Evolutionary conservation across 164 flowering plant genomes (phyloP), one percentile per base, ranked within the genome.

Genomic region (Protea cynaroides): DNA sequence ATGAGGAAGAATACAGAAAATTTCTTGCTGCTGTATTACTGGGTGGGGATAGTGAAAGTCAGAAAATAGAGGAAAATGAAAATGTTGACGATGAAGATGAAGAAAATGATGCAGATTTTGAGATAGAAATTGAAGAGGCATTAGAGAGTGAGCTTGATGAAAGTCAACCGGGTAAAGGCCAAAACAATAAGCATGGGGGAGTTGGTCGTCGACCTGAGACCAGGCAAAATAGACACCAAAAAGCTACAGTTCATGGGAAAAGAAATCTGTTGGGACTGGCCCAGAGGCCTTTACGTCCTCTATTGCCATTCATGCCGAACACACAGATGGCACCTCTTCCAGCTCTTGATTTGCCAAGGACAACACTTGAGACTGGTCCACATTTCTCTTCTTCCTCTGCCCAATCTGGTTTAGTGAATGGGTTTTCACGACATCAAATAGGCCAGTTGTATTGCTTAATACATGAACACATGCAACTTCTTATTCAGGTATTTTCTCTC

Each of bases 41-140:
- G 56, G 93, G 83, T 62, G 86, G 78, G 46, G 85, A 80, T 67
- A 78, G 69, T 44, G 85, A 73, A 53, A 70, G 65, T 56, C 67
- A 71, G 54, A 34, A 36, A 19, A 36, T 60, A 49, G 78, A 71
- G 56, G 88, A 57, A 53, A 79, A 70, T 71, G 82, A 65, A 38
- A 77, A 71, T 69, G 76, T 60, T 49, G 87, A 89, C 55, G 90
- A 88, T 71, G 96, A 85, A 59, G 97, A 91, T 73, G 97, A 91
- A 72, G 96, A 92, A 53, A 93, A 85, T 74, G 99, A 94, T 82
- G 96, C 96, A 3, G 99, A 94, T 70, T 94, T 94, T 78, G 97
- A 91, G 81, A 73, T 91, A 50, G 99, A 91, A 73, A 83, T 94
- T 65, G 97, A 91, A 70, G 96, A 91, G 75, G 88, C 90, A 52